phyloP scores from a whole-genome alignment of 192 early-diverging fungal species.

The Coemansia sp. region DNA sequence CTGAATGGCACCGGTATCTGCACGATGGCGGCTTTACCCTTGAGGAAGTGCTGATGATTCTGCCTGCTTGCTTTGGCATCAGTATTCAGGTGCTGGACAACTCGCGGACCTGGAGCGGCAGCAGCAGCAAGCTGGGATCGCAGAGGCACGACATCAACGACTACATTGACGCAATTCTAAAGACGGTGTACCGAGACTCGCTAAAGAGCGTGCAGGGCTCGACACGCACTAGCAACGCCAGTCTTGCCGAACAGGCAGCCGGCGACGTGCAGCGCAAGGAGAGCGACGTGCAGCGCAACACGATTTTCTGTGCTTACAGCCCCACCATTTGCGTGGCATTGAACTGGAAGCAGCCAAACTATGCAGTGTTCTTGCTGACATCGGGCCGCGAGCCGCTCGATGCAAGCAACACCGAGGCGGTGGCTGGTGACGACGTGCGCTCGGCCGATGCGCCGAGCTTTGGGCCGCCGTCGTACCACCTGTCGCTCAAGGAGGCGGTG shows the following conservation, averaged over 20 bases:
- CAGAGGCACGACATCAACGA: constrained; percentile 67
- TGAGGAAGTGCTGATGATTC: constrained; percentile 43
- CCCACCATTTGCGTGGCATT: constrained; percentile 85
- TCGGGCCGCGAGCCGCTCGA: constrained; percentile 57
- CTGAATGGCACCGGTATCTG: constrained; percentile 38
- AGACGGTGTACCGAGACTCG: constrained; percentile 66
- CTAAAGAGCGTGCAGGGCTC: background rate
- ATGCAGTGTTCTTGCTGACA: constrained; percentile 91
- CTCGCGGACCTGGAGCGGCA: constrained; percentile 61
- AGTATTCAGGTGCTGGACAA: constrained; percentile 89
- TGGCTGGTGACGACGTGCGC: constrained; percentile 3
- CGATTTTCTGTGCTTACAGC: constrained; percentile 91
- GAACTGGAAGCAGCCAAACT: constrained; percentile 99
- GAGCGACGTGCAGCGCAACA: constrained; percentile 45
- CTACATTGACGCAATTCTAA: constrained; percentile 84
- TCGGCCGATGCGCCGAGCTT: constrained; percentile 32
- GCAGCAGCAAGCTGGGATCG: constrained; percentile 26
- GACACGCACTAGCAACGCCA: background rate
- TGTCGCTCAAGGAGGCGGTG: constrained; percentile 88
- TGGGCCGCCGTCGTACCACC: constrained; percentile 16
- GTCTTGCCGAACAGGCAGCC: constrained; percentile 9
- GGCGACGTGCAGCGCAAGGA: constrained; percentile 12
- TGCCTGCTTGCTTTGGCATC: constrained; percentile 70
- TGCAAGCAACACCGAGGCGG: constrained; percentile 11
- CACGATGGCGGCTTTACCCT: constrained; percentile 39